A percentile compares a stretch with the other conserved stretches of the same genome.
Conservation (phyloP, 768 basidiomycete genomes). For the Psilocybe sp. region DNA sequence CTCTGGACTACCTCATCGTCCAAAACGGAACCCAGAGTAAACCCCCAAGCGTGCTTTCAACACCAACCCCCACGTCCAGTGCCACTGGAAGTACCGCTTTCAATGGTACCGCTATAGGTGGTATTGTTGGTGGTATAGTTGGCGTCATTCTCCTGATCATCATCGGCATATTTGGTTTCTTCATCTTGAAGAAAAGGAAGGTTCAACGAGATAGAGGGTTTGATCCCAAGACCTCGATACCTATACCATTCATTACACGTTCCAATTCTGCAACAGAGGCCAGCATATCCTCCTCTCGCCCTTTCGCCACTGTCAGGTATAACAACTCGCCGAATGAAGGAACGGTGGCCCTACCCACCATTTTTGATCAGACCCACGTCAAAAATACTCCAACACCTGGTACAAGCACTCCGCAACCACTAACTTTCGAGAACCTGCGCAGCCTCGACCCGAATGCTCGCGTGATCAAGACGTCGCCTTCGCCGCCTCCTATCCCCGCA, state of each 20-base stretch:
- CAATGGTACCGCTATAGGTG: conserved; percentile 6
- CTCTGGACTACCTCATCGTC: conserved; percentile 17
- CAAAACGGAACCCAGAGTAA: conserved; percentile 8
- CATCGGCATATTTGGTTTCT: conserved; percentile 9
- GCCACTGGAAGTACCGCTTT: neutral
- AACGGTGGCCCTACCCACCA: too few species aligned
- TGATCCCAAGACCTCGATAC: neutral
- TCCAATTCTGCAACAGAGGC: neutral
- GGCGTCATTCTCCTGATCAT: conserved; percentile 7
- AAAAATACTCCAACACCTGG: too few species aligned
- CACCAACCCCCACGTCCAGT: neutral
- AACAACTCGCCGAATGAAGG: too few species aligned
- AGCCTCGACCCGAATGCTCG: too few species aligned
- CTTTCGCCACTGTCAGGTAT: too few species aligned
- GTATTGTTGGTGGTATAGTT: conserved; percentile 12
- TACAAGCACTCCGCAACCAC: too few species aligned
- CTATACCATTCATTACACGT: neutral
- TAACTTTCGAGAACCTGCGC: too few species aligned
- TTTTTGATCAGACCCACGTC: too few species aligned
- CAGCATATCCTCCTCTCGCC: too few species aligned
- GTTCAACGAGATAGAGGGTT: neutral
- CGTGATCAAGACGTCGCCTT: too few species aligned
- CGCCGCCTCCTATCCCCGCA: too few species aligned
- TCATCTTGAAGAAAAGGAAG: conserved; percentile 7
- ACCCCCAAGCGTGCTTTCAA: neutral